These are phyloP conservation scores for Sporisorium reilianum DNA, from an alignment of 1,284 basidiomycete species.

Conservation along the genomic window DNA sequence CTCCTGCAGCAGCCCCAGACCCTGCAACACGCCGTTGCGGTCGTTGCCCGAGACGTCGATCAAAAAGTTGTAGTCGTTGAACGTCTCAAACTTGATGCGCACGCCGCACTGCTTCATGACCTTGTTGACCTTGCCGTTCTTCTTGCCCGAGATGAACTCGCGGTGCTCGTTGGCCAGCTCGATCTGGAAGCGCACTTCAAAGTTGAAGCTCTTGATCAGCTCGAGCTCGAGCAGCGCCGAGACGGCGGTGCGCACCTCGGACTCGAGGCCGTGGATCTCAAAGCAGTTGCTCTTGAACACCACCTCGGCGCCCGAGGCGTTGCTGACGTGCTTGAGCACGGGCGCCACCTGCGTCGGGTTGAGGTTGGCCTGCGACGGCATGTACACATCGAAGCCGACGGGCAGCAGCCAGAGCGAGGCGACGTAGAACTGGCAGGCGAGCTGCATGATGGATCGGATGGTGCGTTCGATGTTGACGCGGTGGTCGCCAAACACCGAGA, in stretches of 20 bases:
- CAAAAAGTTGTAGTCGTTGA: conserved; percentile 98
- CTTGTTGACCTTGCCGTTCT: conserved; percentile 73
- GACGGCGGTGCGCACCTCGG: conserved; percentile 88
- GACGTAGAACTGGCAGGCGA: conserved; percentile 94
- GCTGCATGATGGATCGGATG: conserved; percentile 92
- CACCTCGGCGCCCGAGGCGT: conserved; percentile 88
- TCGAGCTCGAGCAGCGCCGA: conserved; percentile 89
- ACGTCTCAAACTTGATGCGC: conserved; percentile 99
- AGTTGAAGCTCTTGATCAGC: conserved; percentile 91
- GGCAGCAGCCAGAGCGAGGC: conserved; percentile 96
- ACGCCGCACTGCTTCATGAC: conserved; percentile 76
- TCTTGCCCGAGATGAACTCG: conserved; percentile 82
- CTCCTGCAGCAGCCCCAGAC: conserved; percentile 89
- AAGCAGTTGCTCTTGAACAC: conserved; percentile 98
- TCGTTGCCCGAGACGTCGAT: conserved; percentile 79
- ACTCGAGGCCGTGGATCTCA: conserved; percentile 95
- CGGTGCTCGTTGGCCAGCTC: conserved; percentile 97
- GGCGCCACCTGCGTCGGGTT: conserved; percentile 86
- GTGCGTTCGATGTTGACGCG: conserved; percentile 95
- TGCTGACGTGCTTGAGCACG: conserved; percentile 86
- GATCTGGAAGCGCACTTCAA: conserved; percentile 98
- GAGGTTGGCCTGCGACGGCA: conserved; percentile 80
- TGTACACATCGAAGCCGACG: conserved; percentile 89
- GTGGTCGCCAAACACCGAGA: conserved; percentile 94
- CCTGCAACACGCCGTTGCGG: conserved; percentile 79